These are phyloP conservation scores for Astragalus glycyphyllos DNA, from an alignment of 306 rosid genomes.

Conservation along the genomic window DNA sequence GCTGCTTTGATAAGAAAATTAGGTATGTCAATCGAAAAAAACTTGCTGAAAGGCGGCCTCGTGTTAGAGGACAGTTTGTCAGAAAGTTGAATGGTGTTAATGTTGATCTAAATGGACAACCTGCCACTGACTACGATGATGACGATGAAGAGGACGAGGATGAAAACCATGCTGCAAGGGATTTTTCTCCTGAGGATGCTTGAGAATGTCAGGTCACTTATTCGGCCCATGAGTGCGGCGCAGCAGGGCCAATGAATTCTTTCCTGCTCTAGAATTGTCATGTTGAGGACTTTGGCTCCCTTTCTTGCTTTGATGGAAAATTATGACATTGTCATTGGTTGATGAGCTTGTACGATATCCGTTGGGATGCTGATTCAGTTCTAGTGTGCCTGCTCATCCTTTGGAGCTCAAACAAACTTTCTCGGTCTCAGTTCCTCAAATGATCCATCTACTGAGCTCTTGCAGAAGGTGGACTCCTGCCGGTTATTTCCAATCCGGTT, in stretches of 20 bases:
- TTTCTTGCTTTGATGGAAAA: conserved; percentile 42
- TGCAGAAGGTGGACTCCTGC: conserved; percentile 22
- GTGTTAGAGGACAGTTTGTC: conserved; percentile 95
- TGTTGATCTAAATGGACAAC: conserved; percentile 93
- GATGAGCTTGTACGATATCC: conserved; percentile 17
- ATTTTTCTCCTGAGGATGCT: conserved; percentile 56
- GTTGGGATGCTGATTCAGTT: conserved; percentile 16
- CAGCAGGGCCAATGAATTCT: conserved; percentile 20
- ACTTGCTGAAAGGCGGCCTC: conserved; percentile 96
- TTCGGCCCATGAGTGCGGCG: not conserved
- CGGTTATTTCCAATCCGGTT: conserved; percentile 33
- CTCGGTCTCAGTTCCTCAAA: conserved; percentile 10
- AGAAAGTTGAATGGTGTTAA: conserved; percentile 76
- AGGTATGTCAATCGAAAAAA: conserved; percentile 83
- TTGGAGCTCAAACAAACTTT: conserved; percentile 19
- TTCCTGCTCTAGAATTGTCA: conserved; percentile 1
- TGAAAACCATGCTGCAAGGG: conserved; percentile 49
- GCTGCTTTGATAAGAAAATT: conserved; percentile 95
- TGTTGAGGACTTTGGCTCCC: conserved; percentile 28
- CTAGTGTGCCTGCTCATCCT: conserved; percentile 31
- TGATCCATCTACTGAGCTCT: conserved; percentile 39
- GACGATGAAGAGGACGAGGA: conserved; percentile 85
- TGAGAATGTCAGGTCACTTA: conserved; percentile 36
- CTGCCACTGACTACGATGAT: conserved; percentile 64
- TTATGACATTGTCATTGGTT: conserved; percentile 27